Evolutionary conservation across 257 asterid species (phyloP).

Genomic region (Nicotiana sylvestris): DNA sequence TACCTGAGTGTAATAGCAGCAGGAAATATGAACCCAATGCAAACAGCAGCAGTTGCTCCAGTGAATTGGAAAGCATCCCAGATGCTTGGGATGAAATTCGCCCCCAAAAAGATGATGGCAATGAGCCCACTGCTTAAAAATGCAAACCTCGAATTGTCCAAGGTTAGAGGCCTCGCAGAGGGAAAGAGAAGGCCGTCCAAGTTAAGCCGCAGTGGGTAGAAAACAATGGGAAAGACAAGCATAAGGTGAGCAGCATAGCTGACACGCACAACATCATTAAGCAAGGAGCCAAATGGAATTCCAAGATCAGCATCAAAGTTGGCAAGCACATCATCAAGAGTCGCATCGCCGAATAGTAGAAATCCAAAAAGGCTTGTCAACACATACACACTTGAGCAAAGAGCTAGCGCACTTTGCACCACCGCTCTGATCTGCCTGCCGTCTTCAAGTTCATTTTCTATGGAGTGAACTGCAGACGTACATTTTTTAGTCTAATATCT

Average conservation of each 20-base stretch:
- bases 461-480: conserved; percentile 57
- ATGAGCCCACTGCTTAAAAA: conserved; percentile 57
- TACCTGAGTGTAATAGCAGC: conserved; percentile 65
- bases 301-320: conserved; percentile 83
- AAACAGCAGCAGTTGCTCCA: conserved; percentile 90
- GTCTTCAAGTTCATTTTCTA: conserved; percentile 73
- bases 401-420: conserved; percentile 57
- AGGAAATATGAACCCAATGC: conserved; percentile 80
- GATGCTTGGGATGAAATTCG: conserved; percentile 86
- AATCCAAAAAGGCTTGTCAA: conserved; percentile 71
- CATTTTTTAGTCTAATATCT: conserved; percentile 1
- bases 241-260: conserved; percentile 88
- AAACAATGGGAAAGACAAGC: conserved; percentile 92
- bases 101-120: conserved; percentile 54
- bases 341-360: conserved; percentile 69
- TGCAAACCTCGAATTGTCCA: conserved; percentile 58
- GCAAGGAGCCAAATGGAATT: conserved; percentile 63
- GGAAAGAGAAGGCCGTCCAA: conserved; percentile 85
- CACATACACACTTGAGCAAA: conserved; percentile 62
- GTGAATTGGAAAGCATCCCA: conserved; percentile 98
- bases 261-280: conserved; percentile 76
- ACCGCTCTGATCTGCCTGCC: conserved; percentile 54
- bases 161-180: conserved; percentile 53
- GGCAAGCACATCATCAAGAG: conserved; percentile 85
- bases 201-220: conserved; percentile 70